Base-by-base conservation (phyloP, 2,329 filamentous ascomycete genomes). In the Ilyonectria robusta region DNA sequence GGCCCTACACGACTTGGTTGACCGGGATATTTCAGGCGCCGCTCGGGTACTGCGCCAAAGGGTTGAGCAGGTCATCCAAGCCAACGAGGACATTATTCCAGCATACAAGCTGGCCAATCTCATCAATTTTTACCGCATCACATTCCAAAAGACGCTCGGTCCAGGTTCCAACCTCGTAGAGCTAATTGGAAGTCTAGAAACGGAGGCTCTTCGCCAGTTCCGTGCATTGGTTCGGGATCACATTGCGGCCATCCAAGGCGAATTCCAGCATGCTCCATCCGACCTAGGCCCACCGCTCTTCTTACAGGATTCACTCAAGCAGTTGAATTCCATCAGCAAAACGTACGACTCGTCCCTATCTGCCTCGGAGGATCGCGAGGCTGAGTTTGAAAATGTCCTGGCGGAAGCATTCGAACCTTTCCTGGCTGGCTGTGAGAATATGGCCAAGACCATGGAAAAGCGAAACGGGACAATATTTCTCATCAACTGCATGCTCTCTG, bases 81-180 rank as follows among this genome's bases (percentile, higher is more conserved):
- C 93, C 67, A 95, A 97, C 78, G 95, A 98, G 73, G 95, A 98
- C 66, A 92, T 92, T 0, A 93, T 97, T 21, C 84, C 94, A 55
- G 92, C 94, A 37, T 99, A 97, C 83, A 96, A 94, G 78, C 90
- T 98, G 46, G 91, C 94, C 11, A 98, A 97, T 74, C 85, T 99
- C 1, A 86, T 98, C 47, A 91, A 89, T 46, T 99, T 99, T 81
- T 99, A 99, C 81, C 91, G 89, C 33, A 86, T 89, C 68, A 98
- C 95, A 1, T 98, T 98, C 78, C 84, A 89, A 17, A 95, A 92
- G 73, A 85, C 98, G 0, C 84, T 98, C 0, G 92, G 93, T 2
- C 74, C 85, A 2, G 85, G 91, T 11, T 93, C 94, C 0, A 84
- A 87, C 9, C 84, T 98, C 0, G 85, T 95, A 0, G 90, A 92